These are phyloP conservation scores for Colletotrichum sidae DNA, from an alignment of 2,329 filamentous ascomycete species.

Conservation along the genomic window DNA sequence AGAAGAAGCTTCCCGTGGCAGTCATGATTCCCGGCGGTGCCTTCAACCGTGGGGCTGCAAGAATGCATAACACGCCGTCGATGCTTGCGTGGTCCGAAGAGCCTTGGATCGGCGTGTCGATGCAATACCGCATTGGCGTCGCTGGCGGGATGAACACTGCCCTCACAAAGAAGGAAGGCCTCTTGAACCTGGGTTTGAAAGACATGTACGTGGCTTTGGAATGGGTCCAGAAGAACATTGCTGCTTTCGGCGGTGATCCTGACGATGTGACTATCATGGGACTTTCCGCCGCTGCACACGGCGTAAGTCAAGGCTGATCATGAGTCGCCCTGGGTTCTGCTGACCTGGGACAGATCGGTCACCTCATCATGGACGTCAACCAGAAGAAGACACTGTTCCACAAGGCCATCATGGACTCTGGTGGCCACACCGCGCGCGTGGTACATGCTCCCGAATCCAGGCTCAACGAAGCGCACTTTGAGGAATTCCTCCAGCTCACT, in stretches of 20 bases:
- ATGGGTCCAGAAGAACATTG: constrained; percentile 65
- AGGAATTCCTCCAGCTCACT: constrained; percentile 45
- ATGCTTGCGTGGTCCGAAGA: constrained; percentile 61
- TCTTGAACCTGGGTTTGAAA: constrained; percentile 65
- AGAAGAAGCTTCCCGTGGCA: constrained; percentile 56
- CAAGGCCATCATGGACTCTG: constrained; percentile 48
- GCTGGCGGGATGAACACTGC: constrained; percentile 69
- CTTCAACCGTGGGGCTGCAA: constrained; percentile 46
- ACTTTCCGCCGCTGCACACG: constrained; percentile 49
- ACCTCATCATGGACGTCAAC: constrained; percentile 48
- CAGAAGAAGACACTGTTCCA: constrained; percentile 46
- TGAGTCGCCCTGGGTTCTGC: neutral
- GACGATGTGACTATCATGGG: constrained; percentile 62
- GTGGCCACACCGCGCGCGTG: constrained; percentile 45
- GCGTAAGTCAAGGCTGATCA: constrained; percentile 36
- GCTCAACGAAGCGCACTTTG: constrained; percentile 45
- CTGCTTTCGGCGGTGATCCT: constrained; percentile 61
- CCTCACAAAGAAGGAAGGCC: constrained; percentile 61
- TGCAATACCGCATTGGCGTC: constrained; percentile 62
- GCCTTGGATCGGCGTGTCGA: constrained; percentile 60
- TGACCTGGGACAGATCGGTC: constrained; percentile 40
- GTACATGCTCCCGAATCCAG: constrained; percentile 42
- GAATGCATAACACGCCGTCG: constrained; percentile 53
- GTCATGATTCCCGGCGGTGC: constrained; percentile 58
- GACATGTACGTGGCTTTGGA: constrained; percentile 60